These are phyloP conservation scores for Tulasnella sp. DNA, from an alignment of 768 basidiomycete species.

Conservation along the genomic window DNA sequence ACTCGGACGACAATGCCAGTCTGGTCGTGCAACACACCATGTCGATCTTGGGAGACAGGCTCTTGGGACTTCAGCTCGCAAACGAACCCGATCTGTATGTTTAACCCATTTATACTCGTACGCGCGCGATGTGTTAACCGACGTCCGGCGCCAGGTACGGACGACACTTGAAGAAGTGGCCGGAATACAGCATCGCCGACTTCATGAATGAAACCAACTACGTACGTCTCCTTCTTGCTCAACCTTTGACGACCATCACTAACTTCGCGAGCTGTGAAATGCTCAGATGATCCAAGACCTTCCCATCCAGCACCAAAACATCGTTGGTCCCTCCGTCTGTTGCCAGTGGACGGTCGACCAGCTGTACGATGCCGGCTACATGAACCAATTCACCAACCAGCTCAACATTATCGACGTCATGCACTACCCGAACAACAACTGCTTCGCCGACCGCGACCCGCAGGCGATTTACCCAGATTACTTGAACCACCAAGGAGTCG, in stretches of 20 bases:
- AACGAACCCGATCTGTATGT: constrained; percentile 26
- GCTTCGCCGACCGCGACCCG: constrained; percentile 5
- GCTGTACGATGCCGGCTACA: constrained; percentile 1
- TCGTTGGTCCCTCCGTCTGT: constrained; percentile 64
- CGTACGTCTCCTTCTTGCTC: not conserved
- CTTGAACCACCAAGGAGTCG: constrained; percentile 15
- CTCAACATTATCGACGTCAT: constrained; percentile 25
- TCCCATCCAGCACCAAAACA: constrained; percentile 36
- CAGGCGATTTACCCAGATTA: constrained; percentile 20
- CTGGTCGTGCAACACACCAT: constrained; percentile 43
- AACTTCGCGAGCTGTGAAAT: not conserved
- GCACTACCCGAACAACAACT: constrained; percentile 28
- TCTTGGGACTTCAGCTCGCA: constrained; percentile 62
- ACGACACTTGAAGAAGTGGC: constrained; percentile 7
- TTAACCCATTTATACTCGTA: not conserved
- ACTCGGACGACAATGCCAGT: constrained; percentile 26
- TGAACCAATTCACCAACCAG: not conserved
- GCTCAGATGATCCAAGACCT: constrained; percentile 21
- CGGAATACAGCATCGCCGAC: constrained; percentile 9
- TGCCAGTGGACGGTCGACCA: constrained; percentile 48
- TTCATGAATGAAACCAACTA: constrained; percentile 14
- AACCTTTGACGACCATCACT: too few species aligned
- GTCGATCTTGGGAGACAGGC: constrained; percentile 57
- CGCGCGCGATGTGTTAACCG: not conserved
- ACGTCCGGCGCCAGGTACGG: constrained; percentile 4